Percentiles rank a stretch among this genome's conserved stretches.
Evolutionary conservation across 2,329 filamentous ascomycete genomes (phyloP).

Genomic region (Fusarium pseudonygamai): DNA sequence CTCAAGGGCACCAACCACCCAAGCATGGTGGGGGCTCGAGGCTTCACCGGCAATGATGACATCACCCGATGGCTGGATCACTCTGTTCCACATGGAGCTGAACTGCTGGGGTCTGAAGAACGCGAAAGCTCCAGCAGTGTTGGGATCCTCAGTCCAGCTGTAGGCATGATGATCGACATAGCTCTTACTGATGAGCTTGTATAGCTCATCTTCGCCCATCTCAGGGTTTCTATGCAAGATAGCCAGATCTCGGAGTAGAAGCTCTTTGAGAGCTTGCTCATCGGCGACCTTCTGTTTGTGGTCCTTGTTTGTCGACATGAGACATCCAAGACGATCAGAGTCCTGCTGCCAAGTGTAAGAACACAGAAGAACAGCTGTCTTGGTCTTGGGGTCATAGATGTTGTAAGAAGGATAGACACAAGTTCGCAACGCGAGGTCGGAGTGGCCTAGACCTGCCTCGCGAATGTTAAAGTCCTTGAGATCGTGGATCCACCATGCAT

Average conservation of each 20-base stretch:
- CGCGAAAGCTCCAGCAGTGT: slow-evolving; percentile 19
- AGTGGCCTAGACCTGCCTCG: not conserved
- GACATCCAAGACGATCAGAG: slow-evolving; percentile 1
- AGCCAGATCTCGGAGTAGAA: not conserved
- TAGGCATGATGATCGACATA: slow-evolving; percentile 4
- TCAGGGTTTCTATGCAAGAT: not conserved
- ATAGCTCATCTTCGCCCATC: not conserved
- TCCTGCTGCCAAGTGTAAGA: slow-evolving; percentile 19
- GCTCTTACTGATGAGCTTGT: not conserved
- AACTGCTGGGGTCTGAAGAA: slow-evolving; percentile 22
- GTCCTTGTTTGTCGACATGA: not conserved
- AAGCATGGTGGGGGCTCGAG: slow-evolving; percentile 3
- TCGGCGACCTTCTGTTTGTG: not conserved
- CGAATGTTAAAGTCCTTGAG: not conserved
- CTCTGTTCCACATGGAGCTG: slow-evolving; percentile 6
- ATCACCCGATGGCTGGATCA: slow-evolving; percentile 19
- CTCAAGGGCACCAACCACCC: slow-evolving; percentile 10
- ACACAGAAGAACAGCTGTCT: slow-evolving; percentile 6
- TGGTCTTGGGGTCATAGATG: not conserved
- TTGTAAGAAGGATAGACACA: slow-evolving; percentile 19
- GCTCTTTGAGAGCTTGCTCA: not conserved
- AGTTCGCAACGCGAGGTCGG: not conserved
- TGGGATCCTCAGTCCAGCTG: not conserved
- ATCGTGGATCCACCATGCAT: slow-evolving; percentile 11
- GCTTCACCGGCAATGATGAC: slow-evolving; percentile 21